Evolutionary conservation across 768 basidiomycete genomes (phyloP), one percentile per base, ranked within the genome.

Genomic region (Kwoniella shandongensis): DNA sequence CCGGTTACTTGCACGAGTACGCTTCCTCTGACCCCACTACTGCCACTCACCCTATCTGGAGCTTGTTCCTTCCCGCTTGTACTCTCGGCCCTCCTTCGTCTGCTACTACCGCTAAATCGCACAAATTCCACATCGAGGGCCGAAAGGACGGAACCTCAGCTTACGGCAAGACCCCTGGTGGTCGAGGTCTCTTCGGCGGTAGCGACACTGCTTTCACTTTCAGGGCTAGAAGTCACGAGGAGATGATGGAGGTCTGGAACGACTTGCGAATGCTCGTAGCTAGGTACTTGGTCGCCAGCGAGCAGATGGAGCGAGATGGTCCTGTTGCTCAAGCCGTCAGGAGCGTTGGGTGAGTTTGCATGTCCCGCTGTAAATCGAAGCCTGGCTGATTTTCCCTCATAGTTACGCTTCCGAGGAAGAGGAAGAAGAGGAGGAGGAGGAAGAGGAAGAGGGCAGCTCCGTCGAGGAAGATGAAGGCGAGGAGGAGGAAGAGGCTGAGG

Each of bases 171-270:
- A 74, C 74, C 26, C 74, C 73, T 3, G 69, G 73, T 23, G 70
- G 68, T 36, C 63, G 64, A 51, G 56, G 67, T 41, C 77, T 81
- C 22, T 79, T 83, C 51, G 74, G 76, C 44, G 68, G 63, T 42
- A 72, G 68, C 56, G 78, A 79, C 54, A 74, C 72, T 30, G 89
- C 89, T 26, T 98, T 88, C 85, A 88, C 86, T 46, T 98, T 99
- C 82, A 83, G 91, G 32, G 83, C 88, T 44, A 80, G 94, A 58
- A 88, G 86, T 57, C 84, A 88, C 63, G 94, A 98, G 62, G 94
- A 97, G 66, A 91, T 97, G 91, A 91, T 97, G 91, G 96, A 99
- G 79, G 96, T 96, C 90, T 99, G 96, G 96, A 98, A 98, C 72
- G 96, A 98, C 73, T 81, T 93, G 38, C 79, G 89, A 59, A 92